phyloP scores from a whole-genome alignment of 768 basidiomycete species.

The Punctularia strigosozonata region DNA sequence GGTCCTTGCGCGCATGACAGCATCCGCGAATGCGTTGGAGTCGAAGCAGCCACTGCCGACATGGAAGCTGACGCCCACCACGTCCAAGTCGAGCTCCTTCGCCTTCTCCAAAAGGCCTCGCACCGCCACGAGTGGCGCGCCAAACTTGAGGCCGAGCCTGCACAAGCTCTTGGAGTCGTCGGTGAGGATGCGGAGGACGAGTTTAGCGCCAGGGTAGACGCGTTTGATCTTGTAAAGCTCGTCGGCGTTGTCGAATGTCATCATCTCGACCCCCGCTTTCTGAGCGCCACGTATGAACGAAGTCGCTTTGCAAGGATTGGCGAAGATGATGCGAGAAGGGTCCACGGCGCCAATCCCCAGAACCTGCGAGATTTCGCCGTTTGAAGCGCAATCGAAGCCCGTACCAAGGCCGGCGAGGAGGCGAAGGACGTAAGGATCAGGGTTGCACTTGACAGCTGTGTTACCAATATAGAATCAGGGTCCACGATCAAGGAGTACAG shows the following conservation, averaged over 20 bases:
- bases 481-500: slow-evolving; percentile 12
- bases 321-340: slow-evolving; percentile 84
- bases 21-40: slow-evolving; percentile 80
- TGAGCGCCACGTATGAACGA: slow-evolving; percentile 87
- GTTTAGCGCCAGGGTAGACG: slow-evolving; percentile 67
- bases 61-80: slow-evolving; percentile 95
- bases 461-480: slow-evolving; percentile 11
- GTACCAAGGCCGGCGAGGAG: slow-evolving; percentile 82
- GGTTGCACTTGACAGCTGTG: slow-evolving; percentile 94
- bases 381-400: slow-evolving; percentile 97
- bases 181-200: slow-evolving; percentile 92
- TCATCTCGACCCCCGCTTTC: slow-evolving; percentile 69
- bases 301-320: slow-evolving; percentile 96
- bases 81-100: slow-evolving; percentile 65
- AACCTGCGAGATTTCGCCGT: slow-evolving; percentile 81
- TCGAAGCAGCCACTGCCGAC: slow-evolving; percentile 97
- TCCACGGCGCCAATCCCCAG: slow-evolving; percentile 61
- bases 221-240: slow-evolving; percentile 90
- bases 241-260: slow-evolving; percentile 98
- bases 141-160: slow-evolving; percentile 90
- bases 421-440: slow-evolving; percentile 88
- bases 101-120: slow-evolving; percentile 74
- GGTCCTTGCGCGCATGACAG: slow-evolving; percentile 66
- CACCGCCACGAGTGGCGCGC: slow-evolving; percentile 77
- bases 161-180: slow-evolving; percentile 95